phyloP scores from a whole-genome alignment of 495 filamentous ascomycete species.

The Astrocystis sublimbata region DNA sequence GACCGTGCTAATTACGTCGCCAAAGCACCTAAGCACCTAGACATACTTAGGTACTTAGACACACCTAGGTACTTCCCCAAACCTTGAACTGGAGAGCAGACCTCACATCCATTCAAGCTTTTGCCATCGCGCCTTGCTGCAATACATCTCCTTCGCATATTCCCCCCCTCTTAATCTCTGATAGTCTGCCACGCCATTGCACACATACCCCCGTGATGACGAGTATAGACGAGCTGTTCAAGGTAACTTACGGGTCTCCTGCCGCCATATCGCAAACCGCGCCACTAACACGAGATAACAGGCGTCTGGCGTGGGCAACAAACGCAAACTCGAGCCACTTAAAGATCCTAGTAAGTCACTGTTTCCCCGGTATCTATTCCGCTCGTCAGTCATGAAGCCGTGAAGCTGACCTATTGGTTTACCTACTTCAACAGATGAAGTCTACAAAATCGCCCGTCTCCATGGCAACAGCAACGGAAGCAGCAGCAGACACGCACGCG shows the following conservation, averaged over 20 bases:
- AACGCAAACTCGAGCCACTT: conserved; percentile 75
- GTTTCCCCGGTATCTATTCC: not conserved
- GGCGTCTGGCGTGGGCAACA: conserved; percentile 58
- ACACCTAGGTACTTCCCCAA: not conserved
- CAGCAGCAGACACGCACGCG: conserved; percentile 37
- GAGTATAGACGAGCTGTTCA: conserved; percentile 82
- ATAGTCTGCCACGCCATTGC: too few relatives aligned
- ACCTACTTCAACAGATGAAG: conserved; percentile 52
- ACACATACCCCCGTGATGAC: conserved; percentile 53
- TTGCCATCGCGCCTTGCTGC: not conserved
- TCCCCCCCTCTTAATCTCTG: too few relatives aligned
- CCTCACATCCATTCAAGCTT: not conserved
- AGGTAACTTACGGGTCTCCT: conserved; percentile 51
- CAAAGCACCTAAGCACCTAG: not conserved
- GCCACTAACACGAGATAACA: conserved; percentile 35
- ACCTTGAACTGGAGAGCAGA: too few relatives aligned
- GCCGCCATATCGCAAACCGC: not conserved
- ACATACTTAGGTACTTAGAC: not conserved
- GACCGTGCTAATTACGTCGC: not conserved
- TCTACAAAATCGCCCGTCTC: conserved; percentile 87
- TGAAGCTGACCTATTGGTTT: conserved; percentile 7
- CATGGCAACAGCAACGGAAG: conserved; percentile 43
- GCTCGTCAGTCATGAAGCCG: not conserved
- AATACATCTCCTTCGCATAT: not conserved
- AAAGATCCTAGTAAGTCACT: conserved; percentile 67